Percentiles rank a stretch among this genome's conserved stretches.
phyloP scores from a whole-genome alignment of 371 early-diverging fungal genomes.

The Choanephora cucurbitarum region DNA sequence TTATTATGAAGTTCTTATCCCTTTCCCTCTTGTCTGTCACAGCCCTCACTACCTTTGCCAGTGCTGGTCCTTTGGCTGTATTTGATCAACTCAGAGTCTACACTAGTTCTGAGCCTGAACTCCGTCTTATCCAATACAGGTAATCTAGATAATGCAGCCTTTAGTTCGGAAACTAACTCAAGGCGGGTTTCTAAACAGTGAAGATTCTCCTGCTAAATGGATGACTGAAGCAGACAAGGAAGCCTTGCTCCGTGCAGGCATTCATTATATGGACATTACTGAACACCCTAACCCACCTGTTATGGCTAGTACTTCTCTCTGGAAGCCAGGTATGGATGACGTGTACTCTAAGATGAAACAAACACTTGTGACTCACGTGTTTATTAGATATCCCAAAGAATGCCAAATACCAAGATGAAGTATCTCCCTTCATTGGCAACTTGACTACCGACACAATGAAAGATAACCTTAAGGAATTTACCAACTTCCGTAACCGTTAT shows the following conservation, averaged over 20 bases:
- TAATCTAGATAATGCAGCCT: no score
- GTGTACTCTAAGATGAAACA: neutral
- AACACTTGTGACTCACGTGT: no score
- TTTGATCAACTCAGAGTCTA: conserved; percentile 33
- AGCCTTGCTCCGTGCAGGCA: conserved; percentile 63
- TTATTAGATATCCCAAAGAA: conserved; percentile 46
- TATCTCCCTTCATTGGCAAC: conserved; percentile 52
- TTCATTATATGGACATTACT: conserved; percentile 89
- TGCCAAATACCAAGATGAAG: conserved; percentile 54
- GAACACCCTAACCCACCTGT: conserved; percentile 49
- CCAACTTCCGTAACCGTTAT: conserved; percentile 86
- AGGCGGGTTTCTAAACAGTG: no score
- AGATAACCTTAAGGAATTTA: conserved; percentile 66
- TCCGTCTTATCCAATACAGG: conserved; percentile 39
- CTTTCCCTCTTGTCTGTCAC: conserved; percentile 32
- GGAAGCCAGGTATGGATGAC: conserved; percentile 30
- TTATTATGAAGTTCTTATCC: conserved; percentile 21
- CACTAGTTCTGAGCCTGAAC: conserved; percentile 24
- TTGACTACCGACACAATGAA: conserved; percentile 69
- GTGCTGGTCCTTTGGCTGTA: conserved; percentile 32
- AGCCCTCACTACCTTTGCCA: conserved; percentile 24
- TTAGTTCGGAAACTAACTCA: no score
- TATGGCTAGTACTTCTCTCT: conserved; percentile 9
- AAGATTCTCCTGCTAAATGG: conserved; percentile 60
- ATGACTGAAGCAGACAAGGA: conserved; percentile 67